Evolutionary conservation across 2,329 filamentous ascomycete species (phyloP), one percentile per base, ranked within the genome.

Genomic region (Colletotrichum costaricense): DNA sequence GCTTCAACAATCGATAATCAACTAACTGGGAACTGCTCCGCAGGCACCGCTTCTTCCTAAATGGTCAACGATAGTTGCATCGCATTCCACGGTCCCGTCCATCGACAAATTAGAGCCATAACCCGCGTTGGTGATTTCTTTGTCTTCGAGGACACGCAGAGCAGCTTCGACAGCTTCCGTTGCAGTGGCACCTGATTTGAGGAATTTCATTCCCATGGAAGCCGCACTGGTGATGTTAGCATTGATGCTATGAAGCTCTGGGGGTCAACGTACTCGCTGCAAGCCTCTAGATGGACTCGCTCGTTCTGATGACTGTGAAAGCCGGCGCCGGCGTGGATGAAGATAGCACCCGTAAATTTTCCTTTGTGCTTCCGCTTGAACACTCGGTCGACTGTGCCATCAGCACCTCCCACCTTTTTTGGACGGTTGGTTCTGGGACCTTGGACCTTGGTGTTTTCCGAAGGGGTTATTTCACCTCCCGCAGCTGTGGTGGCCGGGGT

Each of bases 21-120:
- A 88, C 94, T 81, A 86, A 98, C 96, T 93, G 74, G 94, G 90
- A 56, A 97, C 94, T 56, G 97, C 96, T 76, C 97, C 97, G 76
- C 95, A 97, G 55, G 95, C 97, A 76, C 97, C 97, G 81, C 96
- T 98, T 76, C 95, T 92, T 55, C 97, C 97, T 63, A 93, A 86
- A 80, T 98, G 94, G 79, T 99, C 95, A 54, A 99, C 93, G 67
- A 99, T 90, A 0, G 95, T 95, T 68, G 97, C 97, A 85, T 99
- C 97, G 77, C 95, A 97, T 82, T 99, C 97, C 14, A 98, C 97
- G 1, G 92, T 90, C 1, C 97, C 97, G 77, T 98, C 93, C 75
- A 97, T 94, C 57, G 94, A 93, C 28, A 99, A 86, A 78, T 99
- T 99, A 83, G 97, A 99, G 59, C 97, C 97, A 80, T 94, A 98